A percentile compares a stretch with the other conserved stretches of the same genome.
These are phyloP conservation scores for Globisporangium nodosum DNA, from an alignment of 352 stramenopile species.

Conservation along the genomic window DNA sequence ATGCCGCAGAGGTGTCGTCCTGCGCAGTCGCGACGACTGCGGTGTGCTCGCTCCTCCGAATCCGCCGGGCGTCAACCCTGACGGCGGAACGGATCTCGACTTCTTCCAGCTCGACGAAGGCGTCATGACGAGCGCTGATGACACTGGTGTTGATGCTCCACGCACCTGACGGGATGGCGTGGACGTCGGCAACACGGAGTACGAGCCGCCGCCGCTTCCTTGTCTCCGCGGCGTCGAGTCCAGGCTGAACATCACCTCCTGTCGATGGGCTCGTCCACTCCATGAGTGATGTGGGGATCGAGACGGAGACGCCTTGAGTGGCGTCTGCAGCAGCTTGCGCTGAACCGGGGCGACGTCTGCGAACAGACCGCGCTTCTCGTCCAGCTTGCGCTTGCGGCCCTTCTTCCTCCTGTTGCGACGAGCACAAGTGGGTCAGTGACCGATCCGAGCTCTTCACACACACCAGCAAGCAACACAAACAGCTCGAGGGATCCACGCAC, in stretches of 20 bases:
- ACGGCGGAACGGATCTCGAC: constrained; percentile 12
- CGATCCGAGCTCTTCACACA: too few species aligned
- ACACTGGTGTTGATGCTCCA: constrained; percentile 19
- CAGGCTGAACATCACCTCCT: not conserved
- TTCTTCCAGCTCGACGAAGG: constrained; percentile 17
- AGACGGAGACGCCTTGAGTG: constrained; percentile 34
- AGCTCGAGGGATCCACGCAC: constrained; percentile 19
- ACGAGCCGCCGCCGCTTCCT: constrained; percentile 1
- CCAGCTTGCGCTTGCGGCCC: constrained; percentile 51
- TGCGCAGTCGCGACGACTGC: not conserved
- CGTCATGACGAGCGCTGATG: constrained; percentile 7
- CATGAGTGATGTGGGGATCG: constrained; percentile 31
- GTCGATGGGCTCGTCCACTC: constrained; percentile 28
- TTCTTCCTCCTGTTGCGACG: constrained; percentile 40
- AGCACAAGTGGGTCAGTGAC: not conserved
- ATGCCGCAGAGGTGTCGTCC: not conserved
- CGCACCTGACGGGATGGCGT: constrained; percentile 4
- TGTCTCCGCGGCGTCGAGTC: constrained; percentile 7
- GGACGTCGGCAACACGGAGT: constrained; percentile 4
- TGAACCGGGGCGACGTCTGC: constrained; percentile 35
- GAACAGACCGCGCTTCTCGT: constrained; percentile 28
- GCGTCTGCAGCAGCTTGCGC: constrained; percentile 69
- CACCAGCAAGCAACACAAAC: not conserved
- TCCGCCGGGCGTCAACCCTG: constrained; percentile 4
- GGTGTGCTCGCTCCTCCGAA: not conserved